These are phyloP conservation scores for Xylaria flabelliformis DNA, from an alignment of 495 filamentous ascomycete species.

Conservation along the genomic window DNA sequence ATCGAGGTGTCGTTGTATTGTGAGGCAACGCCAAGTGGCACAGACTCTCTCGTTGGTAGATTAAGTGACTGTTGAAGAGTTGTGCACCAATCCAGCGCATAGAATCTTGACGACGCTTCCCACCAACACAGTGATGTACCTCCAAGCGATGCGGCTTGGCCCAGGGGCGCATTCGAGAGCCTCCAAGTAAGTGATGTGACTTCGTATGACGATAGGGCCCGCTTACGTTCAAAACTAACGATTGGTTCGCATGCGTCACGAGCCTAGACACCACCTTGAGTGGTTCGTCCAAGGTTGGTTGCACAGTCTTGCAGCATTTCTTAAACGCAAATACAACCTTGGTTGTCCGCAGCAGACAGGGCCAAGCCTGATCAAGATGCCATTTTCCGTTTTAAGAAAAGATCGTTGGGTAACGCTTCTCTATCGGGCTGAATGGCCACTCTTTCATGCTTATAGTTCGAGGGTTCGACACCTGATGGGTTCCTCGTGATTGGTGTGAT, in stretches of 20 bases:
- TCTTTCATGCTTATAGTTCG: constrained; percentile 16
- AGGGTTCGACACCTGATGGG: constrained; percentile 18
- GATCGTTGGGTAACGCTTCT: constrained; percentile 24
- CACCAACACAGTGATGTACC: constrained; percentile 10
- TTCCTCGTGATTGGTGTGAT: constrained; percentile 25
- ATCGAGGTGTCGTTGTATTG: constrained; percentile 20
- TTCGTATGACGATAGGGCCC: constrained; percentile 28
- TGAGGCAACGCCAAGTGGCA: constrained; percentile 16
- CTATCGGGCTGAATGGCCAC: constrained; percentile 26
- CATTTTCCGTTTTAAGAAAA: constrained; percentile 26
- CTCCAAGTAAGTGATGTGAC: constrained; percentile 28
- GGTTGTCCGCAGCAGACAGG: constrained; percentile 17
- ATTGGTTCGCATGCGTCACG: constrained; percentile 28
- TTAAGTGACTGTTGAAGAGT: constrained; percentile 12
- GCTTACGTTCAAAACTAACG: constrained; percentile 12
- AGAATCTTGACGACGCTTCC: constrained; percentile 2
- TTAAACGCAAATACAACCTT: constrained; percentile 26
- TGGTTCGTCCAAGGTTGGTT: constrained; percentile 27
- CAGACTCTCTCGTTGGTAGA: constrained; percentile 8
- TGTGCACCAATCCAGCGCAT: constrained; percentile 13
- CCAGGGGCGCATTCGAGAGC: constrained; percentile 22
- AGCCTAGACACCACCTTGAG: constrained; percentile 26
- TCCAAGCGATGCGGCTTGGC: constrained; percentile 5
- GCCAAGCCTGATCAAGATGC: constrained; percentile 26
- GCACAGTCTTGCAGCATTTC: constrained; percentile 26